Evolutionary conservation across 2,329 filamentous ascomycete species (phyloP).

Genomic region (Pseudomassariella vexata): DNA sequence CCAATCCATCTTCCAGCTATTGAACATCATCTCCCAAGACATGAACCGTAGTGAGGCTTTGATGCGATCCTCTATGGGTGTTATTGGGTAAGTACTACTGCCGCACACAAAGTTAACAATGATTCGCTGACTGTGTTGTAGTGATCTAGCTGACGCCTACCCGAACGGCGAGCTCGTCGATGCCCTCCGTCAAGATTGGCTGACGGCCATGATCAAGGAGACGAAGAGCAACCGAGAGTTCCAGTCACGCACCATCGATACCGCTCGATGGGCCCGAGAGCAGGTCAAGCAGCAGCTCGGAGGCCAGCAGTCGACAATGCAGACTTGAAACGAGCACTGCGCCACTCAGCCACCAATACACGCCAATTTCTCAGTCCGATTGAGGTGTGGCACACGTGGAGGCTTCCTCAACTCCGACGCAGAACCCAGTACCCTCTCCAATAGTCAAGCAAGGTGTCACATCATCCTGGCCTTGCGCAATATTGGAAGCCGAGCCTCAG

Average conservation of each 20-base stretch:
- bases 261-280: conserved; percentile 93
- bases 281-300: conserved; percentile 88
- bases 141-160: conserved; percentile 91
- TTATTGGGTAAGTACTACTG: conserved; percentile 70
- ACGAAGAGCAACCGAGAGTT: conserved; percentile 87
- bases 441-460: conserved; percentile 12
- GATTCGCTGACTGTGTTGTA: too few species aligned
- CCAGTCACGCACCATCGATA: conserved; percentile 78
- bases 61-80: conserved; percentile 92
- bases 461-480: conserved; percentile 17
- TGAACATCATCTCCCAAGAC: conserved; percentile 75
- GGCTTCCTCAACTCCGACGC: too few species aligned
- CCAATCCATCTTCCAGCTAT: conserved; percentile 78
- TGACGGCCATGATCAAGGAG: conserved; percentile 85
- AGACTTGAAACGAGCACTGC: conserved; percentile 34
- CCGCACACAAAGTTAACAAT: conserved; percentile 29
- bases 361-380: conserved; percentile 11
- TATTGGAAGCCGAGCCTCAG: conserved; percentile 16
- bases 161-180: conserved; percentile 80
- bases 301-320: conserved; percentile 46
- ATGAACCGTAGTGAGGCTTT: conserved; percentile 85
- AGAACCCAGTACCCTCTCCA: too few species aligned
- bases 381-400: too few species aligned
- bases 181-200: conserved; percentile 86
- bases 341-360: conserved; percentile 8